These are phyloP conservation scores for Juglanconis oblonga DNA, from an alignment of 2,329 filamentous ascomycete species.

Conservation along the genomic window DNA sequence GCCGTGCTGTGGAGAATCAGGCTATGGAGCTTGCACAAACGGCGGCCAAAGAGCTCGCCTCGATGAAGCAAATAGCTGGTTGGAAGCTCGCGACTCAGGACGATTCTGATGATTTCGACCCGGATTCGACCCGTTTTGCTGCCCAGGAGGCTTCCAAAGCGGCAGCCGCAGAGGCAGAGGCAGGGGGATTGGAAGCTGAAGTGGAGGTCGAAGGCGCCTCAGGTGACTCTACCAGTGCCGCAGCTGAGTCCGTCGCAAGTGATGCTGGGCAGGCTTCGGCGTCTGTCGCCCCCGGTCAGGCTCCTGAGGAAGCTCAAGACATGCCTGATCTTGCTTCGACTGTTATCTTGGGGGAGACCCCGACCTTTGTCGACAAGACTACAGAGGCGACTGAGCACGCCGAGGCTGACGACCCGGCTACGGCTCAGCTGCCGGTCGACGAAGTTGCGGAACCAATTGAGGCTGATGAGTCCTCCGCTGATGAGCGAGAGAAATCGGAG, in stretches of 20 bases:
- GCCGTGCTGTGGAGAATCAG: conserved; percentile 60
- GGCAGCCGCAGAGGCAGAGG: conserved; percentile 37
- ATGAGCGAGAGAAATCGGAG: conserved; percentile 19
- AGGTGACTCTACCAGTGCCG: conserved; percentile 15
- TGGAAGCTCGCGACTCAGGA: conserved; percentile 82
- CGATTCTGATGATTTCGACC: conserved; percentile 73
- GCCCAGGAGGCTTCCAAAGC: conserved; percentile 40
- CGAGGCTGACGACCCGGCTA: conserved; percentile 20
- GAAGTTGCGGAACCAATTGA: conserved; percentile 18
- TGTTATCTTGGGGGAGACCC: conserved; percentile 31
- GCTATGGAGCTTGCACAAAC: conserved; percentile 78
- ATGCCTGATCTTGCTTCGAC: conserved; percentile 17
- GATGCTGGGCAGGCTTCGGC: conserved; percentile 13
- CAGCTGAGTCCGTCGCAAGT: not conserved
- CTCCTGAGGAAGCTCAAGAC: conserved; percentile 5
- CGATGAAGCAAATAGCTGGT: conserved; percentile 77
- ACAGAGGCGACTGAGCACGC: conserved; percentile 23
- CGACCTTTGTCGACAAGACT: conserved; percentile 27
- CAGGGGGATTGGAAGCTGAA: conserved; percentile 26
- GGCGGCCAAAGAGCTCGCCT: conserved; percentile 74
- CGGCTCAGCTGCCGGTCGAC: conserved; percentile 20
- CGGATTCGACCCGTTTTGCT: conserved; percentile 58
- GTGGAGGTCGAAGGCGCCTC: conserved; percentile 22
- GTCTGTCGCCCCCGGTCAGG: conserved; percentile 11
- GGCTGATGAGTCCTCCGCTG: conserved; percentile 14